These are phyloP conservation scores for Phanerodontia chrysosporium DNA, from an alignment of 768 basidiomycete genomes.

Conservation along the genomic window DNA sequence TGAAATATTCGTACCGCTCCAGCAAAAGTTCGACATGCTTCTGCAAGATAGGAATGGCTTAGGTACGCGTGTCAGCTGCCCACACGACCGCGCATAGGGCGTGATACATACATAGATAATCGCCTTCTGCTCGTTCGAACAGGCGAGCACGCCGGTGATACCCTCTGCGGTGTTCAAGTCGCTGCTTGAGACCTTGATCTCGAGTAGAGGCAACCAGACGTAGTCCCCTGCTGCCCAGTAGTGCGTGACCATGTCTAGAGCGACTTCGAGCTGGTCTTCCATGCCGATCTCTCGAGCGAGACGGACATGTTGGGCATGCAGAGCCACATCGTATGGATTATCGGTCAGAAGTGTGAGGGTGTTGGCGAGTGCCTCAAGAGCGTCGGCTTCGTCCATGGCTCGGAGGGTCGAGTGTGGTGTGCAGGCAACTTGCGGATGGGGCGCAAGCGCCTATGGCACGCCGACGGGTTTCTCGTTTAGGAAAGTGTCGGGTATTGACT, in stretches of 20 bases:
- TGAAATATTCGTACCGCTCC: slow-evolving; percentile 34
- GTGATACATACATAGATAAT: slow-evolving; percentile 70
- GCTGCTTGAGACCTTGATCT: slow-evolving; percentile 44
- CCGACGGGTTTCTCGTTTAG: not conserved
- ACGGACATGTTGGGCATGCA: slow-evolving; percentile 66
- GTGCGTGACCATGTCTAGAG: slow-evolving; percentile 62
- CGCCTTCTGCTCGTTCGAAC: slow-evolving; percentile 63
- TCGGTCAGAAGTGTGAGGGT: slow-evolving; percentile 55
- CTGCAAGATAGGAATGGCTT: slow-evolving; percentile 73
- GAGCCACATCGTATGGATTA: slow-evolving; percentile 54
- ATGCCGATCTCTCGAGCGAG: slow-evolving; percentile 54
- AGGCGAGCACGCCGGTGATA: slow-evolving; percentile 52
- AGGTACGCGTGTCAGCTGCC: not conserved
- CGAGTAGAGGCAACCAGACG: slow-evolving; percentile 70
- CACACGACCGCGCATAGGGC: not conserved
- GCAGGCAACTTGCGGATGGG: not conserved
- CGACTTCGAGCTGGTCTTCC: slow-evolving; percentile 54
- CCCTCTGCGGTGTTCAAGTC: slow-evolving; percentile 51
- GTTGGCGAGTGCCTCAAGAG: slow-evolving; percentile 60
- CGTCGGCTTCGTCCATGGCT: slow-evolving; percentile 42
- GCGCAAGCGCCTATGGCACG: not conserved
- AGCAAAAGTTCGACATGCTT: slow-evolving; percentile 62
- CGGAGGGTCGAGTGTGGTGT: not conserved
- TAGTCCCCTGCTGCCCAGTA: slow-evolving; percentile 64
- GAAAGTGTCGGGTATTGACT: not conserved